Evolutionary conservation across 1,284 basidiomycete genomes (phyloP).

Genomic region (Leccinum insigne): DNA sequence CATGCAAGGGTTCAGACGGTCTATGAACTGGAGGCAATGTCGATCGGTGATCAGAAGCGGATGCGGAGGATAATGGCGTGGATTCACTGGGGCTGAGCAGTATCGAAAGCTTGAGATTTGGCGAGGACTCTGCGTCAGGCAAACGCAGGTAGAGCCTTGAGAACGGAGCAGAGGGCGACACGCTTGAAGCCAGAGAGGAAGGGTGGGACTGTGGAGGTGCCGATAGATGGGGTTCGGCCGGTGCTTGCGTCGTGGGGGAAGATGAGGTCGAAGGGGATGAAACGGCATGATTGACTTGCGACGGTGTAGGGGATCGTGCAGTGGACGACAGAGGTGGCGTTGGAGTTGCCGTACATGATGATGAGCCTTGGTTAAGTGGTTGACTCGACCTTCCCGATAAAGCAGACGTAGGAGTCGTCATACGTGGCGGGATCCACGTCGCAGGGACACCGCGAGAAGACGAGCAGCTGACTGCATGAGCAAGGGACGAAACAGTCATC

Average conservation of each 20-base stretch:
- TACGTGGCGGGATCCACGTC: too few species aligned
- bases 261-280: conserved; percentile 10
- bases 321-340: not conserved
- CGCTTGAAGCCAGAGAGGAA: conserved; percentile 10
- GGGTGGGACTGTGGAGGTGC: not conserved
- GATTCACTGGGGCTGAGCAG: conserved; percentile 10
- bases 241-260: conserved; percentile 3
- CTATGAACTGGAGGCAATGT: conserved; percentile 16
- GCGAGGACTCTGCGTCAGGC: conserved; percentile 23
- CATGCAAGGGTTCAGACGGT: conserved; percentile 30
- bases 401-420: too few species aligned
- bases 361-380: not conserved
- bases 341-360: conserved; percentile 31
- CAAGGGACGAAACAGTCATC: conserved; percentile 35
- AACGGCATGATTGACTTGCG: conserved; percentile 1
- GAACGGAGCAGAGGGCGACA: conserved; percentile 40
- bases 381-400: too few species aligned
- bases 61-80: not conserved
- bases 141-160: conserved; percentile 39
- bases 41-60: conserved; percentile 10
- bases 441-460: conserved; percentile 17
- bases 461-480: conserved; percentile 11
- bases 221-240: conserved; percentile 2
- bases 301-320: not conserved
- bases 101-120: conserved; percentile 9